phyloP scores from a whole-genome alignment of 2,329 filamentous ascomycete genomes.

The Clathrospora elynae region DNA sequence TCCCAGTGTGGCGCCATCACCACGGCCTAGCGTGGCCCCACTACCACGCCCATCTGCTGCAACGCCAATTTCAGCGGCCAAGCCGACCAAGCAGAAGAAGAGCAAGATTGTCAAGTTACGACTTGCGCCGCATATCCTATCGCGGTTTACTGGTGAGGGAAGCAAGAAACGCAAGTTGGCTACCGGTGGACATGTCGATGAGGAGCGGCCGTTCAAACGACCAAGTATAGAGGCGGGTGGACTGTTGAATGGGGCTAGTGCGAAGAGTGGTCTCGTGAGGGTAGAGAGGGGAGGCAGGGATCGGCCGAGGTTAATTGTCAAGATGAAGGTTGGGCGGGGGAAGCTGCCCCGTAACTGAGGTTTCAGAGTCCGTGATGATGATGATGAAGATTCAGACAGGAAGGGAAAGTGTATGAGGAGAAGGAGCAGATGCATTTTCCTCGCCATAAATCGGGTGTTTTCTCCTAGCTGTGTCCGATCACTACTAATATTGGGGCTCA shows the following conservation, averaged over 20 bases:
- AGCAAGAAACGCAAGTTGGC: constrained; percentile 33
- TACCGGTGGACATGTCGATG: constrained; percentile 14
- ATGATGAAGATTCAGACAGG: too few species aligned
- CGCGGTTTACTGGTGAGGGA: constrained; percentile 16
- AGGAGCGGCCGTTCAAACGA: constrained; percentile 34
- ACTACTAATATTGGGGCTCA: too few species aligned
- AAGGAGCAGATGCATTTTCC: too few species aligned
- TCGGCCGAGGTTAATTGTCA: constrained; percentile 24
- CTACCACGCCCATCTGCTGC: constrained; percentile 8
- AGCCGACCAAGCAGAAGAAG: constrained; percentile 25
- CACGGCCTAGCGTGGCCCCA: constrained; percentile 16
- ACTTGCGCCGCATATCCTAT: constrained; percentile 22
- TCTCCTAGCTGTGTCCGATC: too few species aligned
- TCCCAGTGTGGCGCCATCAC: constrained; percentile 12
- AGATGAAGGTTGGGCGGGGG: constrained; percentile 26
- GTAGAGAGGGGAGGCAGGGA: constrained; percentile 25
- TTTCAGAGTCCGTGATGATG: too few species aligned
- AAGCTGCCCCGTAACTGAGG: constrained; percentile 14
- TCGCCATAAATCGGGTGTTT: too few species aligned
- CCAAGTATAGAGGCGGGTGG: constrained; percentile 33
- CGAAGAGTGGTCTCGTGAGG: constrained; percentile 24
- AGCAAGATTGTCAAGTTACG: constrained; percentile 36
- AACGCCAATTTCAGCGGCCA: constrained; percentile 7
- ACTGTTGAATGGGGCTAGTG: constrained; percentile 13
- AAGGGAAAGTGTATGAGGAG: not conserved